Evolutionary conservation across 805 yeast genomes (phyloP).

Genomic region (Candida endomychidarum): DNA sequence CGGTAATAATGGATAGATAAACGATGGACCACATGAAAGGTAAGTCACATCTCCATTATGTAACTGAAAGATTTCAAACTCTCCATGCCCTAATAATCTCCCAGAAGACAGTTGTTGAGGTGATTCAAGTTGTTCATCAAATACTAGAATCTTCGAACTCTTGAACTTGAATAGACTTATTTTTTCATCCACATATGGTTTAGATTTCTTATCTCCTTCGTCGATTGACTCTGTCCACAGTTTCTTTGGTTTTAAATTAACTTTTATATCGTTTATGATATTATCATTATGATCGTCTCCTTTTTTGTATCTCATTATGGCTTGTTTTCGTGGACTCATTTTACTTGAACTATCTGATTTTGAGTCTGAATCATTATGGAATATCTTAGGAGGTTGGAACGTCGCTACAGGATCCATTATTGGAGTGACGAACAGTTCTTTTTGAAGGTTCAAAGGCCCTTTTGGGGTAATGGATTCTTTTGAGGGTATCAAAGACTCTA

Average conservation of each 20-base stretch:
- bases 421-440: too few relatives aligned
- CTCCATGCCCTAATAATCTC: slow-evolving; percentile 58
- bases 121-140: slow-evolving; percentile 28
- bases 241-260: slow-evolving; percentile 21
- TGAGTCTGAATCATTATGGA: background rate
- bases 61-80: slow-evolving; percentile 57
- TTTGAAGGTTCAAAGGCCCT: too few relatives aligned
- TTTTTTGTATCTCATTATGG: slow-evolving; percentile 38
- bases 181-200: slow-evolving; percentile 32
- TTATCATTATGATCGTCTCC: slow-evolving; percentile 23
- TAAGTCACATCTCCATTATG: slow-evolving; percentile 59
- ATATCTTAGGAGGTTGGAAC: background rate
- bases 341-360: slow-evolving; percentile 3
- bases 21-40: slow-evolving; percentile 61
- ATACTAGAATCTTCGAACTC: slow-evolving; percentile 35
- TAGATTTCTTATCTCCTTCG: slow-evolving; percentile 4
- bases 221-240: background rate
- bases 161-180: slow-evolving; percentile 33
- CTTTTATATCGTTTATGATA: slow-evolving; percentile 29
- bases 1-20: slow-evolving; percentile 74
- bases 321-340: slow-evolving; percentile 39
- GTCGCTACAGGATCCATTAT: too few relatives aligned
- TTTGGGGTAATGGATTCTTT: too few relatives aligned
- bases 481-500: too few relatives aligned
- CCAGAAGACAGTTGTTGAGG: slow-evolving; percentile 30